Evolutionary conservation across 805 yeast species (phyloP), one percentile per base, ranked within the genome.

Genomic region (Cyberlindnera subsufficiens): DNA sequence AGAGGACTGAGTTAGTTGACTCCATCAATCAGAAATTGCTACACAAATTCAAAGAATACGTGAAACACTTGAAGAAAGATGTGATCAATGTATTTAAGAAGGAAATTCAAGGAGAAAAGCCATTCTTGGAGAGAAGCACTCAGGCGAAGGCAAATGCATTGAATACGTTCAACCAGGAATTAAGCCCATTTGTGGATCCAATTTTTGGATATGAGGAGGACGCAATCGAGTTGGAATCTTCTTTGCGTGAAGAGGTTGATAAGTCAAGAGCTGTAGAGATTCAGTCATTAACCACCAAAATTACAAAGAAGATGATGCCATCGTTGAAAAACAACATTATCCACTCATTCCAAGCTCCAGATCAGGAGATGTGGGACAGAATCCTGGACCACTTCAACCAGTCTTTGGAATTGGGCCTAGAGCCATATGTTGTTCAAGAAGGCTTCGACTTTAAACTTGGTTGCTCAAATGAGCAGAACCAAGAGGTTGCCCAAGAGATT

Each of bases 381-480:
- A 68, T 82, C 5, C 52, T 75, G 39, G 58, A 48, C 2, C 64
- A 61, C 15, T 81, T 85, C 55, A 60, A 69, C 11, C 37, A 46
- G 1, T 60, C 68, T 0, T 50, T 71, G 16, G 50, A 54, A 2
- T 45, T 45, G 2, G 48, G 64, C 1, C 47, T 75, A 11, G 68
- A 60, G 37, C 71, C 57, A 45, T 44, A 39, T 16, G 37, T 39
- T 4, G 51, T 44, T 0, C 56, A 43, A 0, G 68, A 56, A 3
- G 63, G 56, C 0, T 72, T 64, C 50, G 89, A 87, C 54, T 86
- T 88, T 51, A 77, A 76, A 20, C 63, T 89, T 7, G 96, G 93
- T 0, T 34, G 45, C 13, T 38, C 67, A 3, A 59, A 52, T 0
- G 71, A 62, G 3, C 68, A 67, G 20, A 80, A 79, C 51, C 45